A percentile compares a stretch with the other conserved stretches of the same genome.
Conservation (phyloP, 1,284 basidiomycete species). For the Trichosporon coremiiforme region DNA sequence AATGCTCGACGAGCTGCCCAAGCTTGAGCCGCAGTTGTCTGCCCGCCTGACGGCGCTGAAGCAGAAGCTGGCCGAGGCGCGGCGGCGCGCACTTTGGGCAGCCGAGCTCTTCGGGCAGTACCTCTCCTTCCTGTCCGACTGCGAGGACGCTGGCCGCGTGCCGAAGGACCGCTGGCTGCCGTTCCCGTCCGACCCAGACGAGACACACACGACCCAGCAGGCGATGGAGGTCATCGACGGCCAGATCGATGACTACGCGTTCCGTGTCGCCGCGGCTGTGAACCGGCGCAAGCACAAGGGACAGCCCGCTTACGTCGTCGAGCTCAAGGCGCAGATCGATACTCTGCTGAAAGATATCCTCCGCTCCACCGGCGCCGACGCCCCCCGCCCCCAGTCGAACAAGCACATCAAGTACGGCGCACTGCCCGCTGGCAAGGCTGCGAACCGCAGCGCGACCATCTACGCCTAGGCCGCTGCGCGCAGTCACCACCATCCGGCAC, state of each 20-base stretch:
- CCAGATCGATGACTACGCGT: slow-evolving; percentile 9
- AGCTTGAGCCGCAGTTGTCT: slow-evolving; percentile 4
- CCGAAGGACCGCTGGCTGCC: background rate
- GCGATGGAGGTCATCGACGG: background rate
- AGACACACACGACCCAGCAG: slow-evolving; percentile 13
- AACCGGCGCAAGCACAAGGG: slow-evolving; percentile 8
- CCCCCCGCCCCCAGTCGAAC: background rate
- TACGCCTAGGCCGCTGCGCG: background rate
- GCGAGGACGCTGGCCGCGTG: background rate
- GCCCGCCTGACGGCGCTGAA: background rate
- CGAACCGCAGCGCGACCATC: slow-evolving; percentile 16
- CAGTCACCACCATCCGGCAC: background rate
- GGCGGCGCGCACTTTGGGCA: slow-evolving; percentile 2
- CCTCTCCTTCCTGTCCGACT: slow-evolving; percentile 3
- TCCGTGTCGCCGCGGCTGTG: slow-evolving; percentile 10
- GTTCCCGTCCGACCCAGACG: background rate
- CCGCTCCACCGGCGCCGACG: background rate
- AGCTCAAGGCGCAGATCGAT: slow-evolving; percentile 2
- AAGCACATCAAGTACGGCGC: slow-evolving; percentile 11
- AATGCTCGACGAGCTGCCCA: slow-evolving; percentile 6
- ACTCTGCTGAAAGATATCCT: background rate
- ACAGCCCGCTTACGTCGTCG: background rate
- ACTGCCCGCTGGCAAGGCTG: background rate
- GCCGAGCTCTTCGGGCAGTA: slow-evolving; percentile 14
- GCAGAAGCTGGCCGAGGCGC: background rate